phyloP scores from a whole-genome alignment of 331 rosid genomes.

The Arachis monticola region DNA sequence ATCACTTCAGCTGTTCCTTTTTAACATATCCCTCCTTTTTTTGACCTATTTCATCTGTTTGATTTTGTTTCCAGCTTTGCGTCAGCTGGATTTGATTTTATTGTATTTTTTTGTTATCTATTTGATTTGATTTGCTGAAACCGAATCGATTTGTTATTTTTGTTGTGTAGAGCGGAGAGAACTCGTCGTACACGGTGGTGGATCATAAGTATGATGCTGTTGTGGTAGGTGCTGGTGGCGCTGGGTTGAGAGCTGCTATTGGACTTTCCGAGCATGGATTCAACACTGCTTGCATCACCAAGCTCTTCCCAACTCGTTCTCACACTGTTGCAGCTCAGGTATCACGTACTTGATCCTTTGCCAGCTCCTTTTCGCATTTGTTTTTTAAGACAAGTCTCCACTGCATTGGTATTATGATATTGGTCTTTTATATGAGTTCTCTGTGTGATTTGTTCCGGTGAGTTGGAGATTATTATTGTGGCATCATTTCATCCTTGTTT shows the following conservation, averaged over 20 bases:
- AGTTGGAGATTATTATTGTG: not conserved
- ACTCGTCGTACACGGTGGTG: conserved; percentile 81
- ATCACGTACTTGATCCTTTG: conserved; percentile 5
- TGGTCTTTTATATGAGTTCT: not conserved
- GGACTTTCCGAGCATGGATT: conserved; percentile 97
- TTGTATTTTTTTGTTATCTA: not conserved
- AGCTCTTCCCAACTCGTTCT: conserved; percentile 98
- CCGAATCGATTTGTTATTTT: conserved; percentile 10
- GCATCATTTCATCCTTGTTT: conserved; percentile 18
- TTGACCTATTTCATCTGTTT: not conserved
- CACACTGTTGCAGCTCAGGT: conserved; percentile 99
- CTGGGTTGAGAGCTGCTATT: conserved; percentile 95
- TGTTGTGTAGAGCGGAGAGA: conserved; percentile 61
- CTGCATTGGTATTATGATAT: not conserved
- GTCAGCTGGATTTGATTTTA: conserved; percentile 18
- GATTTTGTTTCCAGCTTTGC: not conserved
- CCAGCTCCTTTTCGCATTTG: not conserved
- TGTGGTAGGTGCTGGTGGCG: conserved; percentile 98
- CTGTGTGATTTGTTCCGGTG: not conserved
- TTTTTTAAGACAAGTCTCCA: not conserved
- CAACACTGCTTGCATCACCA: conserved; percentile 95
- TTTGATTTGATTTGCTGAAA: conserved; percentile 12
- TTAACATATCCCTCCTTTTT: too few relatives aligned
- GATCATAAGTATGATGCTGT: conserved; percentile 94
- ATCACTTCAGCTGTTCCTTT: not conserved